phyloP scores from a whole-genome alignment of 2,329 filamentous ascomycete species.

The Paramyrothecium sp. region DNA sequence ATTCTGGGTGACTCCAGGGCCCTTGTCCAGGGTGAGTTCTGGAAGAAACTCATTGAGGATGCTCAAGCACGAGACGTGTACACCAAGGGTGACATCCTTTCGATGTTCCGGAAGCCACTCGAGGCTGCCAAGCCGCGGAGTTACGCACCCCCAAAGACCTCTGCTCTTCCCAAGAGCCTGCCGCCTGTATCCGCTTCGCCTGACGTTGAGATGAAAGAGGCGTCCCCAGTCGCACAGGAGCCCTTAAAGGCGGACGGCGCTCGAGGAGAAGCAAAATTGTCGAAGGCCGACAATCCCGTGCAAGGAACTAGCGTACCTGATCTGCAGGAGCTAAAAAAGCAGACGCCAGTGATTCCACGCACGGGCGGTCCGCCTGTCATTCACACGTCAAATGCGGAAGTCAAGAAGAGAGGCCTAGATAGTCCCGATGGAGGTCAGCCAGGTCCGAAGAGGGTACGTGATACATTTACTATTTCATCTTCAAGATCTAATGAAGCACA shows the following conservation, averaged over 20 bases:
- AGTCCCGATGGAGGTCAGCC: constrained; percentile 27
- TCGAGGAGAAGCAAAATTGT: background rate
- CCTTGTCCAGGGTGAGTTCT: constrained; percentile 84
- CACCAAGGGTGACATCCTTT: constrained; percentile 62
- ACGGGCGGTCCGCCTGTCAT: constrained; percentile 35
- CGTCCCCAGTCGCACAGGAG: background rate
- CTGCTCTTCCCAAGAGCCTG: background rate
- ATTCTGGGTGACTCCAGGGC: constrained; percentile 91
- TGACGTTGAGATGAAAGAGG: constrained; percentile 16
- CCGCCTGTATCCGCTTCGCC: constrained; percentile 6
- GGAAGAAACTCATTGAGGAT: constrained; percentile 83
- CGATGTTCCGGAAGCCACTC: constrained; percentile 45
- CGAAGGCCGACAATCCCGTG: background rate
- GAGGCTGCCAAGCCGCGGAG: constrained; percentile 28
- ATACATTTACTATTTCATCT: background rate
- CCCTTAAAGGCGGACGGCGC: background rate
- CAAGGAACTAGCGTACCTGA: background rate
- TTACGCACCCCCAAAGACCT: constrained; percentile 10
- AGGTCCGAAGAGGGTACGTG: constrained; percentile 40
- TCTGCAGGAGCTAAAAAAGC: background rate
- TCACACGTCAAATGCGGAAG: constrained; percentile 30
- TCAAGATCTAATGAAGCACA: constrained; percentile 23
- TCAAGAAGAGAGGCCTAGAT: constrained; percentile 45
- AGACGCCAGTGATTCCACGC: constrained; percentile 15
- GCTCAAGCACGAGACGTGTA: constrained; percentile 73